phyloP scores from a whole-genome alignment of 2,329 filamentous ascomycete genomes.

The Ascocoryne sarcoides region DNA sequence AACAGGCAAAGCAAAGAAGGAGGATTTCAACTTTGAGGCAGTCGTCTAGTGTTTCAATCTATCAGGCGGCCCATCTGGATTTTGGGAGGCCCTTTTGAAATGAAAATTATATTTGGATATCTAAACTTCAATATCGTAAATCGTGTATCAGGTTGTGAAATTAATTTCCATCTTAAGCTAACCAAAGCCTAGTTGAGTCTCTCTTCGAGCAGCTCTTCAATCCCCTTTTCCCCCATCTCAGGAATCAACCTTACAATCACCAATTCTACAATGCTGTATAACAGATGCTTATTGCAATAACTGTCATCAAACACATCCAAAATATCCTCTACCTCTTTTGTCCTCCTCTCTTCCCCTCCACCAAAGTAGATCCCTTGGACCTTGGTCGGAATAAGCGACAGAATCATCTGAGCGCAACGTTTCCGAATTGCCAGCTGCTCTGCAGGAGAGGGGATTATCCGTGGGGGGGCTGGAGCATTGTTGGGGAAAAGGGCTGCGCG shows the following conservation, averaged over 20 bases:
- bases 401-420: constrained; percentile 54
- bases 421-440: constrained; percentile 53
- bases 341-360: constrained; percentile 32
- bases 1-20: background rate
- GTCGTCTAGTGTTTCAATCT: constrained; percentile 18
- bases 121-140: too few species aligned
- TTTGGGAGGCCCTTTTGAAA: constrained; percentile 26
- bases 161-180: too few species aligned
- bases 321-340: constrained; percentile 40
- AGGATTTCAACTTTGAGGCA: background rate
- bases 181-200: constrained; percentile 47
- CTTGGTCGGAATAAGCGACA: constrained; percentile 35
- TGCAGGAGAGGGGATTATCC: constrained; percentile 51
- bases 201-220: constrained; percentile 66
- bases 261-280: constrained; percentile 76
- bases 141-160: too few species aligned
- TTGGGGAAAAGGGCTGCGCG: constrained; percentile 80
- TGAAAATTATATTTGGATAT: constrained; percentile 1
- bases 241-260: constrained; percentile 76
- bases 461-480: constrained; percentile 61
- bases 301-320: constrained; percentile 69
- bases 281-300: constrained; percentile 87
- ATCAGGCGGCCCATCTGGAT: constrained; percentile 19
- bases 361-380: constrained; percentile 30
- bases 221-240: constrained; percentile 65